A percentile compares a stretch with the other conserved stretches of the same genome.
Evolutionary conservation across 2,329 filamentous ascomycete genomes (phyloP).

Genomic region (Phaeoacremonium minimum): DNA sequence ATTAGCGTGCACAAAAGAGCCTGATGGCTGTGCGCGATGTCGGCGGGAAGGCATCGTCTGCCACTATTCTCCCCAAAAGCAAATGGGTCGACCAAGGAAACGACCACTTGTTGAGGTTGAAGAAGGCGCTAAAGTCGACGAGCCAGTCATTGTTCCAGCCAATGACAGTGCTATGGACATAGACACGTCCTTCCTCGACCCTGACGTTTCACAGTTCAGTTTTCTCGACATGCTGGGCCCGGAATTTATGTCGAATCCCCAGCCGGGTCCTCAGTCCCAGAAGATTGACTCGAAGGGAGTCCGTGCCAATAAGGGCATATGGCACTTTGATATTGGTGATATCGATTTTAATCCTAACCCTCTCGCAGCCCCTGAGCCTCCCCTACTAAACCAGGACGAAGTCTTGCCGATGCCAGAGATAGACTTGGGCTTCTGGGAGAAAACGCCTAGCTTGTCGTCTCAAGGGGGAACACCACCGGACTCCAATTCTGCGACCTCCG

Average conservation of each 20-base stretch:
- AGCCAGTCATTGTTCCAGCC: not conserved
- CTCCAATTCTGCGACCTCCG: slow-evolving; percentile 2
- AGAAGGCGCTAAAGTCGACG: not conserved
- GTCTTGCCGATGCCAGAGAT: not conserved
- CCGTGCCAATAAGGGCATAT: not conserved
- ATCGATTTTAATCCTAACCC: not conserved
- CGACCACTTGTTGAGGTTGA: slow-evolving; percentile 32
- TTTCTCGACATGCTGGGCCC: slow-evolving; percentile 31
- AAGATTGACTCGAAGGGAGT: not conserved
- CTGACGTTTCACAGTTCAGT: slow-evolving; percentile 20
- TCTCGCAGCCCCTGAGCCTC: not conserved
- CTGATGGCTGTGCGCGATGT: slow-evolving; percentile 55
- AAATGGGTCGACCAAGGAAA: slow-evolving; percentile 62
- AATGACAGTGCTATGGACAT: slow-evolving; percentile 17
- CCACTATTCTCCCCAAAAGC: slow-evolving; percentile 61
- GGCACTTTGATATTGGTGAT: slow-evolving; percentile 1
- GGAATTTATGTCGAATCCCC: slow-evolving; percentile 10
- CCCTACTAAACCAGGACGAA: not conserved
- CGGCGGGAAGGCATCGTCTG: slow-evolving; percentile 51
- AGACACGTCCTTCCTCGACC: slow-evolving; percentile 28
- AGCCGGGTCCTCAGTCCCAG: not conserved
- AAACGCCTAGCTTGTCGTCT: slow-evolving; percentile 7
- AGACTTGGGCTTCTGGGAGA: slow-evolving; percentile 3
- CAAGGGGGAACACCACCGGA: slow-evolving; percentile 6
- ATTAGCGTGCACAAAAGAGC: slow-evolving; percentile 61